A percentile compares a stretch with the other conserved stretches of the same genome.
Evolutionary conservation across 768 basidiomycete genomes (phyloP).

Genomic region (Hypholoma fasciculare): DNA sequence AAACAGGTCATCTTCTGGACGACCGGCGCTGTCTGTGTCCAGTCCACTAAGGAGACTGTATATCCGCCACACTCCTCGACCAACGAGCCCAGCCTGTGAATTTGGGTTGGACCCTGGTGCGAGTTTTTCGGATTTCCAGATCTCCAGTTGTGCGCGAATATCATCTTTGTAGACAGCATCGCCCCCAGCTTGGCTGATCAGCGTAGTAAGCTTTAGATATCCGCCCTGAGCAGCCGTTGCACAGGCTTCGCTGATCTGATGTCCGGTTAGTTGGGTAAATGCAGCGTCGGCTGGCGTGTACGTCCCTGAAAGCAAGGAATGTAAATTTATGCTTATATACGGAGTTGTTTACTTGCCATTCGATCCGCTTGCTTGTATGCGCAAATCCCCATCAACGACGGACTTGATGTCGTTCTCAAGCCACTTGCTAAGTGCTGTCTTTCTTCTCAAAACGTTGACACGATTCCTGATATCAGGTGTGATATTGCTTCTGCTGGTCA

Average conservation of each 20-base stretch:
- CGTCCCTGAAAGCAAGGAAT: conserved; percentile 25
- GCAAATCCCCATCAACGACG: conserved; percentile 70
- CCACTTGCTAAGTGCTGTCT: conserved; percentile 83
- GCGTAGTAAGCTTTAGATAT: conserved; percentile 83
- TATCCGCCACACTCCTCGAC: conserved; percentile 66
- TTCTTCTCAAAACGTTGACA: conserved; percentile 65
- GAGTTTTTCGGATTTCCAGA: conserved; percentile 74
- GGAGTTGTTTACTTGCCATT: conserved; percentile 18
- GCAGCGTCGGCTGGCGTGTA: conserved; percentile 48
- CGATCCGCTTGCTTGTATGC: conserved; percentile 28
- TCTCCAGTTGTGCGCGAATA: conserved; percentile 68
- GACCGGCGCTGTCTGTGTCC: conserved; percentile 51
- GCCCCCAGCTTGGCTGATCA: conserved; percentile 85
- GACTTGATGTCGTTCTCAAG: conserved; percentile 71
- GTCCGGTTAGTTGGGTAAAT: conserved; percentile 82
- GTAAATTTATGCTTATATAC: background rate
- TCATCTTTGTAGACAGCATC: conserved; percentile 74
- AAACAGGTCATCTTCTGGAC: conserved; percentile 48
- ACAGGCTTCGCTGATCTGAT: conserved; percentile 86
- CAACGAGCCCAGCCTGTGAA: conserved; percentile 39
- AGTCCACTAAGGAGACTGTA: conserved; percentile 83
- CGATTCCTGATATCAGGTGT: conserved; percentile 65
- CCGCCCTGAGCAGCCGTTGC: conserved; percentile 71
- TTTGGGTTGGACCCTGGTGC: conserved; percentile 35
- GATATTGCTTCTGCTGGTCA: conserved; percentile 31